Evolutionary conservation across 108 stramenopile species (phyloP).

Genomic region (Fragilaria radians): DNA sequence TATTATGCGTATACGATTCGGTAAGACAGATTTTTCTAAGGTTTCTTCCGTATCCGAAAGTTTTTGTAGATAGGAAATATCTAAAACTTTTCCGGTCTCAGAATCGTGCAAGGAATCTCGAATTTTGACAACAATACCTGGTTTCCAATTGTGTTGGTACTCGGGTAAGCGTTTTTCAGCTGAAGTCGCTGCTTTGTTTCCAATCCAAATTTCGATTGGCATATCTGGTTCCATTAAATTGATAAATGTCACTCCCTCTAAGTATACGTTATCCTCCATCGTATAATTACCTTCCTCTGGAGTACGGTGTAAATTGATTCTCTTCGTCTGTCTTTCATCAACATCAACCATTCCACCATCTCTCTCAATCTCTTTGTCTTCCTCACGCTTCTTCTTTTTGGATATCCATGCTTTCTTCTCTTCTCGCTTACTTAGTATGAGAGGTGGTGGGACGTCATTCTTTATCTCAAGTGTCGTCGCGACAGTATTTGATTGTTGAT

Average conservation of each 20-base stretch:
- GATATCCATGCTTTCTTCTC: constrained; percentile 46
- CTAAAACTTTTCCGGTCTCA: constrained; percentile 17
- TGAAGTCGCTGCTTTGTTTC: constrained; percentile 26
- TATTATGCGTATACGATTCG: constrained; percentile 53
- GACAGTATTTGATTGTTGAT: neutral
- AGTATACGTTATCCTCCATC: constrained; percentile 42
- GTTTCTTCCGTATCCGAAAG: constrained; percentile 61
- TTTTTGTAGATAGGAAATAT: constrained; percentile 57
- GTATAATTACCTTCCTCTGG: constrained; percentile 36
- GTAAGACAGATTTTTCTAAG: constrained; percentile 48
- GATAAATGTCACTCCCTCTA: constrained; percentile 58
- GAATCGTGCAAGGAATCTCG: neutral
- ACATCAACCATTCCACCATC: constrained; percentile 15
- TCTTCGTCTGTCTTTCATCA: constrained; percentile 3
- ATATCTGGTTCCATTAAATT: constrained; percentile 67
- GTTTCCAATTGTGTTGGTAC: constrained; percentile 52
- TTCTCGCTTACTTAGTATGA: constrained; percentile 2
- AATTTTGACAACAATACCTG: constrained; percentile 38
- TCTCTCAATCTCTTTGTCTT: neutral
- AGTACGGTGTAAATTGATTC: constrained; percentile 5
- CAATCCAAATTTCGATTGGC: constrained; percentile 81
- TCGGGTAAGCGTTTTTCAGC: constrained; percentile 43
- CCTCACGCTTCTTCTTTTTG: constrained; percentile 19
- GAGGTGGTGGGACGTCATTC: constrained; percentile 1
- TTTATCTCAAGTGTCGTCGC: too few species aligned